phyloP scores from a whole-genome alignment of 164 flowering plant species.

The Vitis labrusca region DNA sequence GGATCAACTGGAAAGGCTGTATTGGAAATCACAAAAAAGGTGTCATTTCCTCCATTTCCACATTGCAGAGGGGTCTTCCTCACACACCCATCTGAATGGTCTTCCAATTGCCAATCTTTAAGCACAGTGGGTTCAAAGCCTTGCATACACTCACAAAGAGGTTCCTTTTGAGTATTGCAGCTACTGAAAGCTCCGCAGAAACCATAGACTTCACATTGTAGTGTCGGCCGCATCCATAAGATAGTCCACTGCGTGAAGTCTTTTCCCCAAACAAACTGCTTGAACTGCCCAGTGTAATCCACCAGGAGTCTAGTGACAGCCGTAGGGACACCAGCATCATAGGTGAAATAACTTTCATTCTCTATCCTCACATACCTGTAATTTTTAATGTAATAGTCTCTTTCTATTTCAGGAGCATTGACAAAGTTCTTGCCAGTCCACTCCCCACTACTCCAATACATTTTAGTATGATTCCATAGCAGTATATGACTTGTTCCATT shows the following conservation, averaged over 20 bases:
- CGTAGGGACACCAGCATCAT: background rate
- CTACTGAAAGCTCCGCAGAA: constrained; percentile 1
- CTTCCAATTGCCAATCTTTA: constrained; percentile 10
- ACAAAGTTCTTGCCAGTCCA: constrained; percentile 17
- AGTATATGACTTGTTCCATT: constrained; percentile 7
- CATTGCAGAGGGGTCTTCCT: constrained; percentile 13
- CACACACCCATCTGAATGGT: constrained; percentile 28
- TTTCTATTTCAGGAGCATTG: background rate
- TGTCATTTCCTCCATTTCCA: background rate
- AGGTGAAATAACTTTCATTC: constrained; percentile 1
- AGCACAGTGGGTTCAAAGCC: constrained; percentile 10
- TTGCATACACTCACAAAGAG: constrained; percentile 11
- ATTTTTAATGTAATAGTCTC: constrained; percentile 1
- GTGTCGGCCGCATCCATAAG: constrained; percentile 1
- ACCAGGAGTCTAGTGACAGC: background rate
- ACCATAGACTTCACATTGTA: constrained; percentile 3
- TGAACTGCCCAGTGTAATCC: constrained; percentile 1
- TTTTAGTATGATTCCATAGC: constrained; percentile 7
- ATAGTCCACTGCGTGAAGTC: background rate
- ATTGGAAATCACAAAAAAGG: background rate
- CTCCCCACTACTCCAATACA: constrained; percentile 15
- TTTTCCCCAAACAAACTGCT: background rate
- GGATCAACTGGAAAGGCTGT: constrained; percentile 2
- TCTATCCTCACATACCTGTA: background rate
- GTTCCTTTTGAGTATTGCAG: background rate